phyloP scores from a whole-genome alignment of 2,329 filamentous ascomycete genomes.

The Verticillium alfalfae region DNA sequence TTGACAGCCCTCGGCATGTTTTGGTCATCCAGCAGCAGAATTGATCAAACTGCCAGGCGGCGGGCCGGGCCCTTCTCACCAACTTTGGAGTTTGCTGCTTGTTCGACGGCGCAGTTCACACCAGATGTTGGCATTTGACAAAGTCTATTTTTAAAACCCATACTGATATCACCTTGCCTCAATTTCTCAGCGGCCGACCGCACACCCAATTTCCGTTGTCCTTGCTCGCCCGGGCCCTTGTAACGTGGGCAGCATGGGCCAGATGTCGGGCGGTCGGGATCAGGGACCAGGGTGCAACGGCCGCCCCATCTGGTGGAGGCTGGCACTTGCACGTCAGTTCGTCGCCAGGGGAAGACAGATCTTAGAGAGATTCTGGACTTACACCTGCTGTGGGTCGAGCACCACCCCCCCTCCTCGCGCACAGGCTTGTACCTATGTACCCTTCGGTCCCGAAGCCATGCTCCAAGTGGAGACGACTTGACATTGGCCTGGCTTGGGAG shows the following conservation, averaged over 20 bases:
- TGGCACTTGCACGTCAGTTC: background rate
- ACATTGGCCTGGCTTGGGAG: background rate
- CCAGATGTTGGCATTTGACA: background rate
- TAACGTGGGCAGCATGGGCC: background rate
- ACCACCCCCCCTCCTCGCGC: background rate
- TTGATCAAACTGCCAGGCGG: background rate
- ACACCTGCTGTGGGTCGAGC: background rate
- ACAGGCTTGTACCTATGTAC: background rate
- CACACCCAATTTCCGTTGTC: background rate
- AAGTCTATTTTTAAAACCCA: background rate
- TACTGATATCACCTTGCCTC: background rate
- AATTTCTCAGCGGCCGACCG: background rate
- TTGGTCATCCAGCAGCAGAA: background rate
- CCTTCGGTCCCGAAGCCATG: constrained; percentile 2
- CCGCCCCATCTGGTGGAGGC: background rate
- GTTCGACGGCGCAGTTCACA: background rate
- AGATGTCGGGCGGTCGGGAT: background rate
- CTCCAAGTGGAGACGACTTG: background rate
- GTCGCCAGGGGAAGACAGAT: constrained; percentile 1
- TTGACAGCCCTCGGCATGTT: background rate
- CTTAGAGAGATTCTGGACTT: background rate
- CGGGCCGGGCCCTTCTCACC: too few relatives aligned
- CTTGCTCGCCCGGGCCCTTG: background rate
- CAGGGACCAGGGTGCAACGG: background rate
- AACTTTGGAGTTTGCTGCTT: background rate